Evolutionary conservation across 371 early-diverging fungal species (phyloP).

Genomic region (Apophysomyces ossiformis): DNA sequence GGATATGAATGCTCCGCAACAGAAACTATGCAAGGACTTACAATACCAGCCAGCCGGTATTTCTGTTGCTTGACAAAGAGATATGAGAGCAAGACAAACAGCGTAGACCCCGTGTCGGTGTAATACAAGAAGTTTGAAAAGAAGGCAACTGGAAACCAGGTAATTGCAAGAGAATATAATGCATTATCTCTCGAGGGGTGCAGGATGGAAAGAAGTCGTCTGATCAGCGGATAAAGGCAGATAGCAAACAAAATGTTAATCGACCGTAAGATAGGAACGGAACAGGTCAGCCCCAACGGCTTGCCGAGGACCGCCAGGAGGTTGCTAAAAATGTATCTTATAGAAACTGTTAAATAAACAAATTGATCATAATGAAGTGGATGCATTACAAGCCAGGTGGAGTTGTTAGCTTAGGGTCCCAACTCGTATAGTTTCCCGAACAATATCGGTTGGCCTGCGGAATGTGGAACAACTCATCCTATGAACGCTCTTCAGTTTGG

Average conservation of each 20-base stretch:
- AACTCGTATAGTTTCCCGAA: constrained; percentile 64
- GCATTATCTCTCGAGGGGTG: constrained; percentile 34
- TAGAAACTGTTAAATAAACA: neutral
- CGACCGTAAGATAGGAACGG: constrained; percentile 37
- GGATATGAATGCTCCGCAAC: neutral
- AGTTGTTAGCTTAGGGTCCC: constrained; percentile 95
- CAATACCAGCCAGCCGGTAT: constrained; percentile 60
- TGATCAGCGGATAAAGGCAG: constrained; percentile 51
- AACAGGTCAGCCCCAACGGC: constrained; percentile 9
- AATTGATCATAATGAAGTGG: neutral
- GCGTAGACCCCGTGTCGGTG: constrained; percentile 87
- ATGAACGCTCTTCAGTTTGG: neutral
- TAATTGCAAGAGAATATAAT: constrained; percentile 61
- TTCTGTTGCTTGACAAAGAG: constrained; percentile 51
- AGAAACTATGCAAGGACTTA: constrained; percentile 29
- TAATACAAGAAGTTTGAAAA: constrained; percentile 91
- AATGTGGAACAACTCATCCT: constrained; percentile 96
- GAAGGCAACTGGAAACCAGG: constrained; percentile 79
- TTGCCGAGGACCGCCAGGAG: constrained; percentile 19
- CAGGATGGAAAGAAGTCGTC: constrained; percentile 36
- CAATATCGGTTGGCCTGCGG: constrained; percentile 92
- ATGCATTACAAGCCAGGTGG: constrained; percentile 89
- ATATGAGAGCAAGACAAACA: constrained; percentile 78
- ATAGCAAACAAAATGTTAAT: constrained; percentile 64
- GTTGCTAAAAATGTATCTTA: constrained; percentile 54